Conservation (phyloP, 2,329 filamentous ascomycete genomes). For the Graphilbum fragrans region DNA sequence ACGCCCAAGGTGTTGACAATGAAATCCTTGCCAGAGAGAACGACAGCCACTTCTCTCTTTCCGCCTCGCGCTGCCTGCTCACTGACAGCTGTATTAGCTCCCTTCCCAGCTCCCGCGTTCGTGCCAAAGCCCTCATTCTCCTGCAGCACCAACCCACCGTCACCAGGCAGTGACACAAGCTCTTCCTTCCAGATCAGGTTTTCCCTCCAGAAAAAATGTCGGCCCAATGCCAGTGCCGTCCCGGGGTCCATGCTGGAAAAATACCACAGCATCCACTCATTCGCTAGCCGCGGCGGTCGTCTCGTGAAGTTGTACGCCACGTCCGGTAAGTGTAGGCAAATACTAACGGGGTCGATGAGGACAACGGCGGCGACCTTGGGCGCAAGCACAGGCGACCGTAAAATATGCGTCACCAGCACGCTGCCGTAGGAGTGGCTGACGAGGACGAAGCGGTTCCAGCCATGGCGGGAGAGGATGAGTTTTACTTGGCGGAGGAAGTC, state of each 20-base stretch:
- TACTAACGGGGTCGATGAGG: conserved; percentile 49
- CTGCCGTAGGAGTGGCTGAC: conserved; percentile 54
- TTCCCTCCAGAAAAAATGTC: conserved; percentile 61
- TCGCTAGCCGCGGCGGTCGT: conserved; percentile 39
- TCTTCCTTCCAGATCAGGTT: conserved; percentile 62
- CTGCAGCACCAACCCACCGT: not conserved
- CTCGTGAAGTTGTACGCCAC: conserved; percentile 62
- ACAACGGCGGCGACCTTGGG: conserved; percentile 36
- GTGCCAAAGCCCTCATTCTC: too few species aligned
- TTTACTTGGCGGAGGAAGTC: conserved; percentile 45
- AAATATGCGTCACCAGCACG: conserved; percentile 48
- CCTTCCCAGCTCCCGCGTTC: not conserved
- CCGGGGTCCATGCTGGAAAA: conserved; percentile 58
- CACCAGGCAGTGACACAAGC: conserved; percentile 21
- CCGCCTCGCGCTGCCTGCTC: conserved; percentile 3
- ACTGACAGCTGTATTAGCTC: not conserved
- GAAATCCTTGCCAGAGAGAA: conserved; percentile 46
- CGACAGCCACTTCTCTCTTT: conserved; percentile 37
- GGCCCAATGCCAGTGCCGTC: conserved; percentile 49
- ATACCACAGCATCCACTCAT: conserved; percentile 59
- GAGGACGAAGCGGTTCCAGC: conserved; percentile 45
- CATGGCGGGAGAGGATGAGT: conserved; percentile 43
- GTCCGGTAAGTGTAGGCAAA: conserved; percentile 56
- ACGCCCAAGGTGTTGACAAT: conserved; percentile 52
- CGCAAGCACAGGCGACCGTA: conserved; percentile 34